Base-by-base conservation (phyloP, 75 land plant genomes). In the Cupressus sempervirens region DNA sequence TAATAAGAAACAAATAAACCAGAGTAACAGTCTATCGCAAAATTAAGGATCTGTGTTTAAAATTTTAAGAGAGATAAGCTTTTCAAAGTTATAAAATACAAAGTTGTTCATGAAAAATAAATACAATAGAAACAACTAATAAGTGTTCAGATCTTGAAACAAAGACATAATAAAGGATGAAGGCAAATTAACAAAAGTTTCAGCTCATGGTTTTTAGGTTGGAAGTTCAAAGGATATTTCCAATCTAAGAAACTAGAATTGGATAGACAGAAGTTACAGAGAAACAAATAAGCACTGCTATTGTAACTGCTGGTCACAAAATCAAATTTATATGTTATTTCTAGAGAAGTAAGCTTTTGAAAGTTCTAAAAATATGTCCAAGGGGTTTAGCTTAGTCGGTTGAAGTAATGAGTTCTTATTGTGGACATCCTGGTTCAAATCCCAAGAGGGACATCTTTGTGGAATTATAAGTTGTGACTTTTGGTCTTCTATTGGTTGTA, bases 111-210 rank as follows among this genome's bases (percentile, higher is more conserved):
- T n/a, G 32, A 68, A 30, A 9, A 30, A 68, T 35, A 77, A 43
- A 77, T 43, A 41, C 38, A 20, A 3, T 43, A 43, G 29, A 68
- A 23, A 77, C 16, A 23, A 23, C 7, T 45, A 77, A 41, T 16
- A 36, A 32, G 43, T 76, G 79, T 36, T 76, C 79, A 76, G 18
- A 76, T 23, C 79, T 76, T 76, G 26, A 76, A 76, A 36, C 41
- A 76, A 40, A 10, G 41, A 38, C 45, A 76, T 76, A 38, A 76
- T 18, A 76, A 76, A 76, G 43, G 43, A 0, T 3, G 45, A 18
- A 20, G 40, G 20, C 79, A 40, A 62, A 36, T 76, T 76, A 23
- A 23, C 38, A 40, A 38, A 34, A 40, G 38, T 38, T 20, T 38
- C 43, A 76, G 43, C 43, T 38, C 38, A 76, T 4, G 26, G 45